Percentiles rank a stretch among this genome's conserved stretches.
Conservation (phyloP, 257 asterid species). For the Euphrasia confusa region DNA sequence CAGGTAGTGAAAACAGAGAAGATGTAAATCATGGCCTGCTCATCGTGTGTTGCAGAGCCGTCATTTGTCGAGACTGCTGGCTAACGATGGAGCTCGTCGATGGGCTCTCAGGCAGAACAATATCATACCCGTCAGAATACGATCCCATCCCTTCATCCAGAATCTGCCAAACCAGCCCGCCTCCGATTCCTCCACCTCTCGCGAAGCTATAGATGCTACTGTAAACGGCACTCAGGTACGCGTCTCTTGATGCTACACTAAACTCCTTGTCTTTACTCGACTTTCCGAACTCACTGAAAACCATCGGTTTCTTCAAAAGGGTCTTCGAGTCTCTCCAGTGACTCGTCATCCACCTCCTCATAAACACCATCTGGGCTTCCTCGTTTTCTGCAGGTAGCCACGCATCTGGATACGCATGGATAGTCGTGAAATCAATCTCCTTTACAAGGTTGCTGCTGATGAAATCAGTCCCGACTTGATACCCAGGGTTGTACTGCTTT, state of each 20-base stretch:
- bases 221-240: constrained; percentile 32
- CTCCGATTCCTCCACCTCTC: constrained; percentile 37
- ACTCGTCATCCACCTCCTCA: constrained; percentile 41
- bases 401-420: constrained; percentile 49
- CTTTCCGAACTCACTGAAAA: constrained; percentile 45
- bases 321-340: constrained; percentile 41
- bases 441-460: constrained; percentile 38
- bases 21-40: background rate
- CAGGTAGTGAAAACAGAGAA: too few species aligned
- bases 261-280: constrained; percentile 43
- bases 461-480: constrained; percentile 51
- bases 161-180: constrained; percentile 48
- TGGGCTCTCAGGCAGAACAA: constrained; percentile 36
- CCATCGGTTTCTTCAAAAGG: constrained; percentile 42
- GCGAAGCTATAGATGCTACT: constrained; percentile 32
- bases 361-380: constrained; percentile 36
- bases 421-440: constrained; percentile 50
- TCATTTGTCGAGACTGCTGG: constrained; percentile 41
- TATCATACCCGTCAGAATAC: constrained; percentile 36
- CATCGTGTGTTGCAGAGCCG: constrained; percentile 23
- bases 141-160: constrained; percentile 42
- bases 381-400: constrained; percentile 38
- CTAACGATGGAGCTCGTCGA: constrained; percentile 36
- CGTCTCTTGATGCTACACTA: constrained; percentile 29
- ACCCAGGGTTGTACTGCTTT: constrained; percentile 47